phyloP scores from a whole-genome alignment of 2,329 filamentous ascomycete species.

The Paracoccidioides brasiliensis region DNA sequence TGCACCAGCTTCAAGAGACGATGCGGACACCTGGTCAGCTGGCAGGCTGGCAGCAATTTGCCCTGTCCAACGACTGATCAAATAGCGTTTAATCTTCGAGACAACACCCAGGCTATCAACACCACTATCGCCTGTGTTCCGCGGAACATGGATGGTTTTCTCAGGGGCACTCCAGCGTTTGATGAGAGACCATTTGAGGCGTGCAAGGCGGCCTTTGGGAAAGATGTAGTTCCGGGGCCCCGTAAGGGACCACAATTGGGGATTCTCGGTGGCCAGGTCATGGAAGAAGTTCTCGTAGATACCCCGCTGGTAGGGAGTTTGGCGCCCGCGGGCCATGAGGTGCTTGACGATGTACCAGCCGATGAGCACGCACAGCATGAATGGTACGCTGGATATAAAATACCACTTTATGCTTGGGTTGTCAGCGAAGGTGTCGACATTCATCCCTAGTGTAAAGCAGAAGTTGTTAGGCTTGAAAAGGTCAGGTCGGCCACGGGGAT shows the following conservation, averaged over 20 bases:
- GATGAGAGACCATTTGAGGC: constrained; percentile 37
- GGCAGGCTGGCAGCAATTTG: constrained; percentile 15
- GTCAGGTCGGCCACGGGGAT: neutral
- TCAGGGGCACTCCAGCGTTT: constrained; percentile 34
- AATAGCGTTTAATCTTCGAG: constrained; percentile 26
- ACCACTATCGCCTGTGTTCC: constrained; percentile 15
- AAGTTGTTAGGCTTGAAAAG: neutral
- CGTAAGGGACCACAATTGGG: constrained; percentile 35
- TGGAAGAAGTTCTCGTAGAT: constrained; percentile 40
- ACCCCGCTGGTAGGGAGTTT: constrained; percentile 35
- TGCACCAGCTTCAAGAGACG: constrained; percentile 10
- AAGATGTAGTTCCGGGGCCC: constrained; percentile 33
- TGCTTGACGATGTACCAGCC: constrained; percentile 39
- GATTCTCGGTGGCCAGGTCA: constrained; percentile 34
- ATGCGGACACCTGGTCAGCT: neutral
- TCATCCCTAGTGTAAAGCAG: constrained; percentile 32
- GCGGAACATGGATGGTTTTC: constrained; percentile 24
- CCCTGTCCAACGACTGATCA: constrained; percentile 31
- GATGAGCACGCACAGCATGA: constrained; percentile 34
- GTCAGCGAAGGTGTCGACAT: constrained; percentile 34
- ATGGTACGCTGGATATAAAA: constrained; percentile 34
- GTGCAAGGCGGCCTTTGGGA: constrained; percentile 26
- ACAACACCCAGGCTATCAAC: constrained; percentile 28
- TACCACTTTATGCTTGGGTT: constrained; percentile 38
- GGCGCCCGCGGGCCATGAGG: constrained; percentile 28